These are phyloP conservation scores for Alliaria petiolata DNA, from an alignment of 345 rosid species.

Conservation along the genomic window DNA sequence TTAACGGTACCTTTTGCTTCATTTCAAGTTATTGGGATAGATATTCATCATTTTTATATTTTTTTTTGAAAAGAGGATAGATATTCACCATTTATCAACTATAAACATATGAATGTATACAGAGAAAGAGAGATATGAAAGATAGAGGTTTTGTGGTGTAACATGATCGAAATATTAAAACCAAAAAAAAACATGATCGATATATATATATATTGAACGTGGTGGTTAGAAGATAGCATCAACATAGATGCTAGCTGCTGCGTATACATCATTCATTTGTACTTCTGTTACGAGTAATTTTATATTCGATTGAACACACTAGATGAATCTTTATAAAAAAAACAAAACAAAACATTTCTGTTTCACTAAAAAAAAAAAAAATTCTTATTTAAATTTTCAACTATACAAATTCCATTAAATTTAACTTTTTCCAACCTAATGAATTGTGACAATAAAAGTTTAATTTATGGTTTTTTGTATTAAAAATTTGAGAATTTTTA, in stretches of 20 bases:
- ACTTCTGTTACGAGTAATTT: not conserved
- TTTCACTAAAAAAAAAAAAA: not conserved
- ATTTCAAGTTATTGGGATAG: conserved; percentile 2
- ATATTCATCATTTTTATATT: no score
- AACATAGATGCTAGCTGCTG: conserved; percentile 21
- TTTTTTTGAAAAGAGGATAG: no score
- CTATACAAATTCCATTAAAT: not conserved
- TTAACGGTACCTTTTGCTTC: not conserved
- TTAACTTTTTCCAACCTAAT: no score
- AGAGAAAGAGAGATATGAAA: not conserved
- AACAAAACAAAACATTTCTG: not conserved
- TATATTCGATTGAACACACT: not conserved
- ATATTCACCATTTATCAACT: not conserved
- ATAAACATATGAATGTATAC: not conserved
- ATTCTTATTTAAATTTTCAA: not conserved
- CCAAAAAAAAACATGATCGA: no score
- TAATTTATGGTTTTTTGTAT: not conserved
- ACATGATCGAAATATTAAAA: not conserved
- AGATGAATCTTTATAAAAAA: not conserved
- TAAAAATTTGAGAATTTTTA: not conserved
- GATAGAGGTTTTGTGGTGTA: not conserved
- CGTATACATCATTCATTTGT: conserved; percentile 18
- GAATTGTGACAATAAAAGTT: not conserved
- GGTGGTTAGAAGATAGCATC: conserved; percentile 22
- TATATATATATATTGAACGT: conserved; percentile 4